These are phyloP conservation scores for Pseudogymnoascus sp. DNA, from an alignment of 2,329 filamentous ascomycete genomes.

Conservation along the genomic window DNA sequence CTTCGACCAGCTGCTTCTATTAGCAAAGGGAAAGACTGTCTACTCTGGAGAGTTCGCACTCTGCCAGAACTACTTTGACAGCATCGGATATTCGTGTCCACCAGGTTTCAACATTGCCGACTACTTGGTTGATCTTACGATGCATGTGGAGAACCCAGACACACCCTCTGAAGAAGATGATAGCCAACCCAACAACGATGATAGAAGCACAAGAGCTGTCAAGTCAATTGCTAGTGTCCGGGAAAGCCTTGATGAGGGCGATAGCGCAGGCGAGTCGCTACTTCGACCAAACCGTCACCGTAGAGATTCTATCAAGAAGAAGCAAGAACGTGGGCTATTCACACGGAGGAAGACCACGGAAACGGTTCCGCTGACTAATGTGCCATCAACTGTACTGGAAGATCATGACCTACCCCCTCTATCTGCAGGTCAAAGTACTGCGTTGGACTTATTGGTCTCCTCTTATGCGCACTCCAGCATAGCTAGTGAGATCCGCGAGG, in stretches of 20 bases:
- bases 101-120: slow-evolving; percentile 98
- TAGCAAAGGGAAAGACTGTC: slow-evolving; percentile 82
- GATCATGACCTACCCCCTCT: slow-evolving; percentile 58
- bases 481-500: slow-evolving; percentile 62
- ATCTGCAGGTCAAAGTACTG: slow-evolving; percentile 55
- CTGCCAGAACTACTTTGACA: slow-evolving; percentile 89
- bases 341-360: slow-evolving; percentile 73
- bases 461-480: slow-evolving; percentile 74
- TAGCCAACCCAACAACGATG: slow-evolving; percentile 50
- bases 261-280: slow-evolving; percentile 52
- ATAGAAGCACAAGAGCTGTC: slow-evolving; percentile 66
- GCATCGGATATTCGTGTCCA: slow-evolving; percentile 84
- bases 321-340: slow-evolving; percentile 84
- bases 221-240: slow-evolving; percentile 85
- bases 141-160: slow-evolving; percentile 69
- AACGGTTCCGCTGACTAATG: slow-evolving; percentile 36
- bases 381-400: slow-evolving; percentile 56
- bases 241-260: slow-evolving; percentile 59
- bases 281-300: slow-evolving; percentile 61
- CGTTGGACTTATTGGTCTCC: slow-evolving; percentile 72
- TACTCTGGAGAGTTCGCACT: slow-evolving; percentile 85
- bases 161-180: slow-evolving; percentile 48
- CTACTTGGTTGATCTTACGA: slow-evolving; percentile 92
- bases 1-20: slow-evolving; percentile 85
- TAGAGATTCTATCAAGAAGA: slow-evolving; percentile 71